Evolutionary conservation across 352 stramenopile species (phyloP).

Genomic region (Phytopythium aichiense): DNA sequence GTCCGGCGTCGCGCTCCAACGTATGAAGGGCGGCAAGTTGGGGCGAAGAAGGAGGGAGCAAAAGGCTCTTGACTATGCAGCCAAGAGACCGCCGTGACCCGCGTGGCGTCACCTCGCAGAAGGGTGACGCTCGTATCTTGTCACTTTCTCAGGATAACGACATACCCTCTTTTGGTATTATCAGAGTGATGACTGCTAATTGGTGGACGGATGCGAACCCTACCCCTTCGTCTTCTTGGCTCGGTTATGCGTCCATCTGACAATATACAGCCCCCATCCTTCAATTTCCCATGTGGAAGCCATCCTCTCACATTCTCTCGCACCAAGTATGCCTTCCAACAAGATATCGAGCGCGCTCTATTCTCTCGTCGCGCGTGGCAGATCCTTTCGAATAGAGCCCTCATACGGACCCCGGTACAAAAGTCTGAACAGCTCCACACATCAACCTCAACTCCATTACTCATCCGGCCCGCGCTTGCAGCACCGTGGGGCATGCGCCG

Average conservation of each 20-base stretch:
- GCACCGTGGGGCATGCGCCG: neutral
- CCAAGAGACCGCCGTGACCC: conserved; percentile 2
- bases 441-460: neutral
- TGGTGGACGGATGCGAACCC: neutral
- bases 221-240: neutral
- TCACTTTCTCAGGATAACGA: neutral
- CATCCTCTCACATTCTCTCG: neutral
- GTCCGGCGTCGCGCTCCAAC: too few species aligned
- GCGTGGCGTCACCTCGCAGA: neutral
- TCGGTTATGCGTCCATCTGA: neutral
- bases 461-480: neutral
- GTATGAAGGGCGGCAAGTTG: neutral
- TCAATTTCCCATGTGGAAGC: neutral
- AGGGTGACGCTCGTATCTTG: neutral
- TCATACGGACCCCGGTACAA: neutral
- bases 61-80: conserved; percentile 2
- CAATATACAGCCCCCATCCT: neutral
- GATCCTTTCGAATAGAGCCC: neutral
- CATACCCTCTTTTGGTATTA: neutral
- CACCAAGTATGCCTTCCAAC: neutral
- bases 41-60: neutral
- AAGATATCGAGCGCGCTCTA: neutral
- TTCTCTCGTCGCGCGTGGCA: neutral
- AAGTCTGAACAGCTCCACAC: neutral
- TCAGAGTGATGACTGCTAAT: neutral